Evolutionary conservation across 192 early-diverging fungal genomes (phyloP).

Genomic region (Dissophora ornata): DNA sequence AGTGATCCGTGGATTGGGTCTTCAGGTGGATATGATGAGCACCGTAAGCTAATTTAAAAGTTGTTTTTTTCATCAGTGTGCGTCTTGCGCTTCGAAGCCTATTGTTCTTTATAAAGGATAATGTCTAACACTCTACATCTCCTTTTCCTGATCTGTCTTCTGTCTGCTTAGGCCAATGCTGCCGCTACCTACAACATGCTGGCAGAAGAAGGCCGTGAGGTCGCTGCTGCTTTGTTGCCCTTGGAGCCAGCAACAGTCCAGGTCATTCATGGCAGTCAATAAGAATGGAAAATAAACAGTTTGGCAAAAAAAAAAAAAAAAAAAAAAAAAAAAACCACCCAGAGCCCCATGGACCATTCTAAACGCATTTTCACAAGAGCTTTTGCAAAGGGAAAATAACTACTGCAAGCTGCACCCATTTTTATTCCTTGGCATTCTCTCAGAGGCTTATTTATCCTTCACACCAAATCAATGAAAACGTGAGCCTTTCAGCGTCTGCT

Average conservation of each 20-base stretch:
- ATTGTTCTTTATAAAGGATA: too few relatives aligned
- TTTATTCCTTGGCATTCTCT: too few relatives aligned
- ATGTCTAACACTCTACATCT: not conserved
- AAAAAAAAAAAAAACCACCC: too few relatives aligned
- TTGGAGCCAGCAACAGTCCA: constrained; percentile 53
- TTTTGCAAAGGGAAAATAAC: too few relatives aligned
- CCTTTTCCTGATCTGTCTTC: too few relatives aligned
- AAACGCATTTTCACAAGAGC: too few relatives aligned
- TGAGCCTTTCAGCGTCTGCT: constrained; percentile 32
- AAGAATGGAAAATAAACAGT: not conserved
- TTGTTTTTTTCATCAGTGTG: too few relatives aligned
- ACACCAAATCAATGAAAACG: too few relatives aligned
- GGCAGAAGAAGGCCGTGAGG: constrained; percentile 67
- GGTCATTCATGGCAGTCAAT: constrained; percentile 11
- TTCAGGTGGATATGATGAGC: constrained; percentile 70
- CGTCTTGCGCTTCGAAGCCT: too few relatives aligned
- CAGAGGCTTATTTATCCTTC: too few relatives aligned
- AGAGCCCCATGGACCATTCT: too few relatives aligned
- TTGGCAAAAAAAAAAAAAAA: not conserved
- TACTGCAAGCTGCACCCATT: too few relatives aligned
- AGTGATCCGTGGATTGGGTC: constrained; percentile 61
- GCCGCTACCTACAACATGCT: constrained; percentile 67
- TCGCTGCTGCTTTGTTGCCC: constrained; percentile 67
- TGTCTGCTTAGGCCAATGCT: constrained; percentile 60
- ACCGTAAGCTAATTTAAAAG: constrained; percentile 57